Evolutionary conservation across 306 rosid species (phyloP).

Genomic region (Ormosia emarginata): DNA sequence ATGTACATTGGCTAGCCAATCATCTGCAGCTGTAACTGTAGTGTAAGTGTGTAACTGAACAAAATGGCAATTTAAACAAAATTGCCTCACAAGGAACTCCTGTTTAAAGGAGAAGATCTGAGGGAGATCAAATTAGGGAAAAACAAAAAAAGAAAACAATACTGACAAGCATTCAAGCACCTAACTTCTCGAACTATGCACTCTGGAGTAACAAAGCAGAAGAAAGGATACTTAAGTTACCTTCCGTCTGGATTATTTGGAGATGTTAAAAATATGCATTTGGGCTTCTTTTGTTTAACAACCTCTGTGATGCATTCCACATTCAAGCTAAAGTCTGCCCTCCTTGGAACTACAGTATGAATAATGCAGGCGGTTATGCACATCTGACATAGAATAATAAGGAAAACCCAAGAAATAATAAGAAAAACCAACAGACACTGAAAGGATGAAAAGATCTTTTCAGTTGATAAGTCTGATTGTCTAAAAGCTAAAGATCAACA

Average conservation of each 20-base stretch:
- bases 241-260: conserved; percentile 99
- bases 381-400: conserved; percentile 2
- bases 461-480: neutral
- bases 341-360: conserved; percentile 75
- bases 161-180: neutral
- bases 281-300: conserved; percentile 75
- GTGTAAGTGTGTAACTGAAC: neutral
- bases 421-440: neutral
- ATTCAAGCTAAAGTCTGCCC: conserved; percentile 74
- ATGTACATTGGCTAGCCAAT: neutral
- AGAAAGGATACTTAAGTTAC: conserved; percentile 37
- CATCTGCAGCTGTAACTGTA: neutral
- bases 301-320: conserved; percentile 61
- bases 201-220: neutral
- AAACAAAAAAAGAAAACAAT: neutral
- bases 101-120: neutral
- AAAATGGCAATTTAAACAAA: neutral
- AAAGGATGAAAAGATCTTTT: neutral
- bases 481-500: neutral
- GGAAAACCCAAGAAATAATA: conserved; percentile 15
- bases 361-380: conserved; percentile 21
- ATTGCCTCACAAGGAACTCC: neutral
- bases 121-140: neutral
- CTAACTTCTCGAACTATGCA: neutral
- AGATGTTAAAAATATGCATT: conserved; percentile 95